Percentiles rank a stretch among this genome's conserved stretches.
Conservation (phyloP, 805 yeast species). For the Nakazawaea pomicola region DNA sequence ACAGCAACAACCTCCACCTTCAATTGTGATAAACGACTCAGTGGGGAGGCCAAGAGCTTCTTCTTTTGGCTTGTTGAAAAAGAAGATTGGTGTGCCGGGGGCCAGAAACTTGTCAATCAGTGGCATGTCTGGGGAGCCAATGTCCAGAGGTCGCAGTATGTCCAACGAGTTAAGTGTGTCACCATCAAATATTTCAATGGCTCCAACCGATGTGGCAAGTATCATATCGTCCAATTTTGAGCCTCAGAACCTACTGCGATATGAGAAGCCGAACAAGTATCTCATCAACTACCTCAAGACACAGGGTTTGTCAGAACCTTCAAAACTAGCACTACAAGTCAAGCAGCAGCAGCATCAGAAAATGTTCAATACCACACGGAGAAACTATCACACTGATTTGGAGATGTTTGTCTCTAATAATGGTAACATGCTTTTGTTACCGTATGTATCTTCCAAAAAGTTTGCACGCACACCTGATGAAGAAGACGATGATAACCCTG, state of each 20-base stretch:
- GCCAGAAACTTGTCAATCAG: neutral
- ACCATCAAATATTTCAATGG: slow-evolving; percentile 5
- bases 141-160: slow-evolving; percentile 2
- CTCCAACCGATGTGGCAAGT: slow-evolving; percentile 6
- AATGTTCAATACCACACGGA: neutral
- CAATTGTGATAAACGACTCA: slow-evolving; percentile 4
- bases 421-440: slow-evolving; percentile 28
- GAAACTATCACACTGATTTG: neutral
- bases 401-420: slow-evolving; percentile 25
- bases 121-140: neutral
- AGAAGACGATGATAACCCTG: slow-evolving; percentile 22
- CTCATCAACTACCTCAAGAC: slow-evolving; percentile 1
- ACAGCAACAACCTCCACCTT: slow-evolving; percentile 5
- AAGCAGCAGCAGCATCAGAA: neutral
- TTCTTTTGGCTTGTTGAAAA: slow-evolving; percentile 7
- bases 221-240: slow-evolving; percentile 4
- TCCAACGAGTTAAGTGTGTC: slow-evolving; percentile 8
- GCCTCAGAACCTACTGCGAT: neutral
- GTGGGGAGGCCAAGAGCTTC: slow-evolving; percentile 8
- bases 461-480: slow-evolving; percentile 12
- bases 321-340: neutral
- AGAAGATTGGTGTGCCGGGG: neutral
- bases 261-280: neutral
- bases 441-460: slow-evolving; percentile 27
- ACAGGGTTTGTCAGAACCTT: slow-evolving; percentile 11